Evolutionary conservation across 257 asterid species (phyloP), one percentile per base, ranked within the genome.

Genomic region (Lycium barbarum): DNA sequence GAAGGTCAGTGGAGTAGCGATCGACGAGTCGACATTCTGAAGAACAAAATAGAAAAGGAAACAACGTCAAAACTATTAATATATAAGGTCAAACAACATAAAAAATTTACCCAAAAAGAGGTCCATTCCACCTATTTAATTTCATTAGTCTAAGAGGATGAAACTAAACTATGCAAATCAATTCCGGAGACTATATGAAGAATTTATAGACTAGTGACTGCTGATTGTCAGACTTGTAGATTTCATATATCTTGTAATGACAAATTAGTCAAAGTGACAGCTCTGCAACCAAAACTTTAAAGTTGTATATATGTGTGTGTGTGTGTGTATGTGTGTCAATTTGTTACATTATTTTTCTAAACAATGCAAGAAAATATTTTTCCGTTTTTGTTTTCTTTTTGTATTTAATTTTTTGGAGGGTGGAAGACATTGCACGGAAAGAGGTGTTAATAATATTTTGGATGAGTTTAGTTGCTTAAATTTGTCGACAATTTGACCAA

Each of bases 11-110:
- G 65, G 12, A 22, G 13, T 6, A 9, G 15, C 0, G 70, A 4
- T 9, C 15, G 70, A 3, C 35, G 47, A 51, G 81, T 76, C 7
- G 81, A 76, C 81, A 76, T 76, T 35, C 81, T 51, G 14, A 51
- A 76, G 6, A 49, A 49, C 6, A 20, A 22, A 68, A 9, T 0
- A 12, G 10, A 20, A 73, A 73, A 74, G 0, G 8, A 49, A 51
- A 13, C 22, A 49, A 51, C 2, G 35, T 26, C 0, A 76, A 7
- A 22, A 76, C 7, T 51, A 4, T 12, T 73, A 26, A 22, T 49
- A 6, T 74, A 47, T 45, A 6, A 45, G 8, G 59, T 73, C n/a
- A 22, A 74, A 74, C 8, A 49, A 22, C 45, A 11, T 12, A 74
- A 20, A 74, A 0, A 2, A 11, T 40, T 71, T 20, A 6, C 9